Evolutionary conservation across 2,329 filamentous ascomycete species (phyloP).

Genomic region (Akanthomyces dipterigenus): DNA sequence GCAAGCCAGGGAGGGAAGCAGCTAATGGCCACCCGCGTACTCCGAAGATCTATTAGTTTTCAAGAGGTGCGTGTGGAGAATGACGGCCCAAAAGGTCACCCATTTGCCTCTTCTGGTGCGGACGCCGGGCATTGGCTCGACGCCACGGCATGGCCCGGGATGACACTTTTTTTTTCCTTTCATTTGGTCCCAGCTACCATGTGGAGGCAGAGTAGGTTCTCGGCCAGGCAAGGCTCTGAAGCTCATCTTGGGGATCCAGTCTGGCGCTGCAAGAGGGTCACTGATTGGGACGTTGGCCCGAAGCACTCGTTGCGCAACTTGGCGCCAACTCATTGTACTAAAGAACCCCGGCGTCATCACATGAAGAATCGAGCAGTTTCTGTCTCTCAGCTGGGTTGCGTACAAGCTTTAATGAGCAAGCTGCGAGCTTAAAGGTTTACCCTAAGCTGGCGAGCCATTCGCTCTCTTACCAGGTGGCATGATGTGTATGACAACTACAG

Average conservation of each 20-base stretch:
- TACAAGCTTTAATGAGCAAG: not conserved
- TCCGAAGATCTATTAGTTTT: slow-evolving; percentile 3
- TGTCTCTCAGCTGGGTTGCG: no score
- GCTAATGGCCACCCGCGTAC: not conserved
- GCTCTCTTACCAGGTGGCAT: not conserved
- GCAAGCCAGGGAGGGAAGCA: not conserved
- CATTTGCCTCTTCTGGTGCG: not conserved
- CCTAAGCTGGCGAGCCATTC: not conserved
- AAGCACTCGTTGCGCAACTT: not conserved
- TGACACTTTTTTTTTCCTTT: not conserved
- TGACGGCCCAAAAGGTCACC: not conserved
- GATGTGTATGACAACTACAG: slow-evolving; percentile 1
- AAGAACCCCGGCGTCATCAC: not conserved
- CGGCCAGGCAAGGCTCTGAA: not conserved
- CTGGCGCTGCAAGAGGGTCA: not conserved
- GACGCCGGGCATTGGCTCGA: not conserved
- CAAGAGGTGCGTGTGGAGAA: not conserved
- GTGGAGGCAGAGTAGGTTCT: not conserved
- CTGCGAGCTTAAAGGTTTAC: not conserved
- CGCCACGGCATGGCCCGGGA: not conserved
- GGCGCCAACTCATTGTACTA: no score
- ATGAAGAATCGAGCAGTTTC: not conserved
- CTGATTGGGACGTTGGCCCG: not conserved
- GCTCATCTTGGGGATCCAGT: not conserved
- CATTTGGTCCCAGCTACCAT: not conserved